phyloP scores from a whole-genome alignment of 2,329 filamentous ascomycete genomes.

The Fusarium irregulare region DNA sequence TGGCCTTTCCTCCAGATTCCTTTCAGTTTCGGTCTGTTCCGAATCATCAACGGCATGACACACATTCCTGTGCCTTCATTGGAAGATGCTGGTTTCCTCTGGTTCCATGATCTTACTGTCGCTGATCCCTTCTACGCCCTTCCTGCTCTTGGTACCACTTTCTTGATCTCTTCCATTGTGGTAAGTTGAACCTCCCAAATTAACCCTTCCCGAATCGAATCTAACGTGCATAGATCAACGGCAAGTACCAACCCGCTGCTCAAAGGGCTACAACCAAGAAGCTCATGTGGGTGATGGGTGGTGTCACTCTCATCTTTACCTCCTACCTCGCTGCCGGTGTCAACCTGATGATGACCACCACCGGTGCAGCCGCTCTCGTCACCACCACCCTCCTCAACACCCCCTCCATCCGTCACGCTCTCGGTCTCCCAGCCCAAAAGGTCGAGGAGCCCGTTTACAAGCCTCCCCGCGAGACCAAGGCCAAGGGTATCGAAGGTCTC shows the following conservation, averaged over 20 bases:
- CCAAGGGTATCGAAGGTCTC: slow-evolving; percentile 42
- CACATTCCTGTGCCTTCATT: slow-evolving; percentile 83
- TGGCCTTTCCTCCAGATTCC: slow-evolving; percentile 65
- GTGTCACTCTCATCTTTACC: slow-evolving; percentile 58
- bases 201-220: not conserved
- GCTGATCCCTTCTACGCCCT: slow-evolving; percentile 83
- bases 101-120: slow-evolving; percentile 82
- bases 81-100: slow-evolving; percentile 75
- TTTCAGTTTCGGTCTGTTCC: slow-evolving; percentile 84
- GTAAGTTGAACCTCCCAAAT: slow-evolving; percentile 49
- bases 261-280: slow-evolving; percentile 54
- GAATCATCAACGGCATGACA: slow-evolving; percentile 78
- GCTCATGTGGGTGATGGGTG: slow-evolving; percentile 58
- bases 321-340: slow-evolving; percentile 61
- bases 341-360: slow-evolving; percentile 61
- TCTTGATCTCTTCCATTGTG: slow-evolving; percentile 68
- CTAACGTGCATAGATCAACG: slow-evolving; percentile 51
- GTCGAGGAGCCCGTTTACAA: slow-evolving; percentile 49
- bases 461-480: slow-evolving; percentile 47
- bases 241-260: slow-evolving; percentile 48
- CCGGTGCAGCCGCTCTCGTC: slow-evolving; percentile 53
- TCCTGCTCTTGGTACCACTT: slow-evolving; percentile 68
- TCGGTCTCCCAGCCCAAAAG: slow-evolving; percentile 53
- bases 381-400: slow-evolving; percentile 54
- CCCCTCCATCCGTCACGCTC: slow-evolving; percentile 52